phyloP scores from a whole-genome alignment of 129 eudicot genomes.

The Cynara cardunculus region DNA sequence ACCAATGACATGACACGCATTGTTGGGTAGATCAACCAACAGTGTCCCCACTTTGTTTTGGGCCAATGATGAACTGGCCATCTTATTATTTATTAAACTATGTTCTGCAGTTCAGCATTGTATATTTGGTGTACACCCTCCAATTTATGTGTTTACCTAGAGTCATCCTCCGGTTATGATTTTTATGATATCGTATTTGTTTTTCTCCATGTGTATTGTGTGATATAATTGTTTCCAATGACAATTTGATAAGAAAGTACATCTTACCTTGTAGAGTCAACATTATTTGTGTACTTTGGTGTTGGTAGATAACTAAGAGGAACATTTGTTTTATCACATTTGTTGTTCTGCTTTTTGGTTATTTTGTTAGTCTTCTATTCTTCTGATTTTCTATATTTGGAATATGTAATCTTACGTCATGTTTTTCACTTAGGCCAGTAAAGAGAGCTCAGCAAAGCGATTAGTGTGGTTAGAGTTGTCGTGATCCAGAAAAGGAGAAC shows the following conservation, averaged over 20 bases:
- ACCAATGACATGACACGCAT: too few relatives aligned
- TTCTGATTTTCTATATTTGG: background rate
- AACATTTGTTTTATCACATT: background rate
- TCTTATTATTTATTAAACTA: background rate
- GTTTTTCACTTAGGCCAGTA: background rate
- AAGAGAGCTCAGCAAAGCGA: background rate
- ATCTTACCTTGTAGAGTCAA: background rate
- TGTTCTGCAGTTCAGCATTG: background rate
- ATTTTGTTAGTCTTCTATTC: background rate
- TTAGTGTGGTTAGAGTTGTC: background rate
- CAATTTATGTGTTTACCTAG: background rate
- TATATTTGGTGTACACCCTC: background rate
- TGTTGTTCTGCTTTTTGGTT: background rate
- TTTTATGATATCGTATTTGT: background rate
- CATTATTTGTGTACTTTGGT: background rate
- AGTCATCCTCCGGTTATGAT: background rate
- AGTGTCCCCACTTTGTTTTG: too few relatives aligned
- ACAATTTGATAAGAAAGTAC: background rate
- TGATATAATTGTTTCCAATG: background rate
- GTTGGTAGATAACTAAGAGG: background rate
- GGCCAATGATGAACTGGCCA: too few relatives aligned
- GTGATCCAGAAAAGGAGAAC: background rate
- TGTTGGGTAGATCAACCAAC: too few relatives aligned
- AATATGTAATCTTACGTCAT: background rate
- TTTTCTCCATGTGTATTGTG: background rate